phyloP scores from a whole-genome alignment of 2,329 filamentous ascomycete genomes.

The Alternaria panax region DNA sequence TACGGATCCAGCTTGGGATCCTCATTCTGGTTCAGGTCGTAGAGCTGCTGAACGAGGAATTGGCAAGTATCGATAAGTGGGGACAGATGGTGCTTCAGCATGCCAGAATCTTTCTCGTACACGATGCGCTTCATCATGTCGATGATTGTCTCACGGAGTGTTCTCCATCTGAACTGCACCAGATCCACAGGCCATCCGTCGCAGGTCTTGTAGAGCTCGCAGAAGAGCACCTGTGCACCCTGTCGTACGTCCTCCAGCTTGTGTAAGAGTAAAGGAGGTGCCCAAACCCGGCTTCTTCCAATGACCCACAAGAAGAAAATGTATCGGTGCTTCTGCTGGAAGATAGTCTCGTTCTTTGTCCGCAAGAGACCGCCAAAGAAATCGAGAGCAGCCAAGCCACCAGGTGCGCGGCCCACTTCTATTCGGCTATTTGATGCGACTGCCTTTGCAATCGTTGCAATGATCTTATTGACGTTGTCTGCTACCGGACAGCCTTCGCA shows the following conservation, averaged over 20 bases:
- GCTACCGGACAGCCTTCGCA: conserved; percentile 33
- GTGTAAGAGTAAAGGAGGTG: conserved; percentile 37
- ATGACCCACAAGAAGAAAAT: conserved; percentile 36
- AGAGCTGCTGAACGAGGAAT: conserved; percentile 30
- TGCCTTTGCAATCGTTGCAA: conserved; percentile 30
- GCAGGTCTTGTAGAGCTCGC: conserved; percentile 33
- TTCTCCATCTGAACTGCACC: conserved; percentile 31
- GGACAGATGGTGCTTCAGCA: conserved; percentile 32
- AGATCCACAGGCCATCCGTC: conserved; percentile 22
- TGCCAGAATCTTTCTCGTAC: conserved; percentile 33
- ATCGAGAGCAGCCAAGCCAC: conserved; percentile 34
- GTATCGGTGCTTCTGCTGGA: conserved; percentile 26
- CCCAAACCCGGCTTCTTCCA: conserved; percentile 23
- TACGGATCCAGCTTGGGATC: conserved; percentile 30
- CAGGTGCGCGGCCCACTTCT: conserved; percentile 26
- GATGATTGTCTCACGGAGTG: conserved; percentile 23
- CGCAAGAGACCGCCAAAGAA: conserved; percentile 39
- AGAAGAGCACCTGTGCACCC: conserved; percentile 27
- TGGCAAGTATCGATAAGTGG: conserved; percentile 34
- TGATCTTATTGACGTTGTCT: conserved; percentile 27
- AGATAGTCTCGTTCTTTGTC: conserved; percentile 31
- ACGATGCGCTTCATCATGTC: conserved; percentile 33
- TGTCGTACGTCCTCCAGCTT: conserved; percentile 40
- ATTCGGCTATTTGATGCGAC: conserved; percentile 17
- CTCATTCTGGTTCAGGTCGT: conserved; percentile 25